A percentile compares a stretch with the other conserved stretches of the same genome.
phyloP scores from a whole-genome alignment of 2,329 filamentous ascomycete species.

The Ophiostoma perfectum region DNA sequence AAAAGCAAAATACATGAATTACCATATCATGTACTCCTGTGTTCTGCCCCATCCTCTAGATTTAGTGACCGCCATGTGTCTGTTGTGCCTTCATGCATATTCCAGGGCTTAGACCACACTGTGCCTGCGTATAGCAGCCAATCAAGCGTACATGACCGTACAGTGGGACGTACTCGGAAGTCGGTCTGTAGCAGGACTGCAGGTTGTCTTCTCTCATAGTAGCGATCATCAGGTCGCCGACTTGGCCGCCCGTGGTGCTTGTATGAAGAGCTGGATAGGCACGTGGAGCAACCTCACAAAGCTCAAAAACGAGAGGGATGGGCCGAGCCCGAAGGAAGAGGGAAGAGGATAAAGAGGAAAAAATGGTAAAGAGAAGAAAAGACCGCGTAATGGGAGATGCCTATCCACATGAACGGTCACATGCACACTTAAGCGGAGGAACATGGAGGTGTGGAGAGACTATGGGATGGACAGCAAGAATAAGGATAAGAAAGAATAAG shows the following conservation, averaged over 20 bases:
- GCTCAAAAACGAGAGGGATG: neutral
- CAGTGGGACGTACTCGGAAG: neutral
- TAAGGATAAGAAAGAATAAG: neutral
- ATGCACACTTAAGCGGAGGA: neutral
- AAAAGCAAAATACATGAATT: neutral
- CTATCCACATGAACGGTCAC: slow-evolving; percentile 1
- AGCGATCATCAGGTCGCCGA: neutral
- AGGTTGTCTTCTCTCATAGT: neutral
- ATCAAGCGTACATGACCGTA: neutral
- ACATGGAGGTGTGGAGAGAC: slow-evolving; percentile 7
- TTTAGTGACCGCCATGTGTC: neutral
- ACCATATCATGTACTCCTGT: neutral
- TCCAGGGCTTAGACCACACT: neutral
- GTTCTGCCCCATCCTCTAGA: neutral
- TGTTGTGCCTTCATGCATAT: neutral
- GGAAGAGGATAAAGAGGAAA: neutral
- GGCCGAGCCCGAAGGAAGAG: neutral
- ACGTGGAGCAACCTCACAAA: neutral
- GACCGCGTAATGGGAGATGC: neutral
- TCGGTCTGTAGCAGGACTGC: neutral
- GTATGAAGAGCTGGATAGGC: neutral
- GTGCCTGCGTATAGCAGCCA: neutral
- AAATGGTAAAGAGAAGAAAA: neutral
- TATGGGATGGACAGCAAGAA: neutral
- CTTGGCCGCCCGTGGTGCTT: neutral